These are phyloP conservation scores for Sorghum bicolor DNA, from an alignment of 176 grass and related monocot genomes.

Conservation along the genomic window DNA sequence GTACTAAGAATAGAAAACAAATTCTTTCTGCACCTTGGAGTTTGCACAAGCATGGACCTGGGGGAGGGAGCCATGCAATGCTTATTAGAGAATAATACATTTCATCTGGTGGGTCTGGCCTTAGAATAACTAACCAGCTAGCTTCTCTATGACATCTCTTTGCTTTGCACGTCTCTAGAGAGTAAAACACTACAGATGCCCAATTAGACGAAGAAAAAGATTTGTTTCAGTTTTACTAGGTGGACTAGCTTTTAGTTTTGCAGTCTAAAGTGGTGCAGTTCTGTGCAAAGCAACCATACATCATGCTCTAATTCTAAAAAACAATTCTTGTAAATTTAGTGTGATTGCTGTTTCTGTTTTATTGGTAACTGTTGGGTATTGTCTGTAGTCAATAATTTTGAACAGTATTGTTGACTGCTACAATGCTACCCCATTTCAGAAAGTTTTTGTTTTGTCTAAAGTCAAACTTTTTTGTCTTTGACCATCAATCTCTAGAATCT, in stretches of 20 bases:
- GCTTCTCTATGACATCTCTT: not conserved
- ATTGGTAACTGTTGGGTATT: not conserved
- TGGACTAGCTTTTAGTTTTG: not conserved
- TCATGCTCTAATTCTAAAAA: not conserved
- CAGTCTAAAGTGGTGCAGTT: not conserved
- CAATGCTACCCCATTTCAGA: not conserved
- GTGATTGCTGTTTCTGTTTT: not conserved
- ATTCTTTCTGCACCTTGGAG: not conserved
- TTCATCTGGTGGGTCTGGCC: not conserved
- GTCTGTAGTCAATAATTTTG: not conserved
- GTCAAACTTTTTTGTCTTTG: not conserved
- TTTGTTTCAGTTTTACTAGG: not conserved
- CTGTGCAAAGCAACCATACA: too few relatives aligned
- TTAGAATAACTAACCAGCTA: not conserved
- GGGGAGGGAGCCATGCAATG: not conserved
- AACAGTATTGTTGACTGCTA: not conserved
- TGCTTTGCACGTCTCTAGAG: not conserved
- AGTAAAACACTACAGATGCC: not conserved
- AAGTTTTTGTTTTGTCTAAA: not conserved
- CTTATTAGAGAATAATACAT: not conserved
- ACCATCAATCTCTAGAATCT: not conserved
- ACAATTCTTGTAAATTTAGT: not conserved
- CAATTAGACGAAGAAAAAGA: not conserved
- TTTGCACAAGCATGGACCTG: not conserved
- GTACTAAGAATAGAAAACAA: not conserved